These are phyloP conservation scores for Dipodascus albidus DNA, from an alignment of 805 yeast species.

Conservation along the genomic window DNA sequence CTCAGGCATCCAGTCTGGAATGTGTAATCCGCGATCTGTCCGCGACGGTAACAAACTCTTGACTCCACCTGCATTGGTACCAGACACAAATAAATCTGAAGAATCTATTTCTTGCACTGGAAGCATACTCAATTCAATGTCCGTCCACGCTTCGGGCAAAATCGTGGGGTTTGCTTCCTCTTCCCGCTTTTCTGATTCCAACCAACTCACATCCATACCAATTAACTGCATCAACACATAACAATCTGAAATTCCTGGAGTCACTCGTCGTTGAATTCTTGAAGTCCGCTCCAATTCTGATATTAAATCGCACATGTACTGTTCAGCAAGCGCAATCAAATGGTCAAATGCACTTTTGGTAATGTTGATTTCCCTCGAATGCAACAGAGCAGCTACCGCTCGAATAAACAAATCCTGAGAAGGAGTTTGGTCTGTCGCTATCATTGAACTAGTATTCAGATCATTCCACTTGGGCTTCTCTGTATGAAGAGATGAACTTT, in stretches of 20 bases:
- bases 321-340: slow-evolving; percentile 24
- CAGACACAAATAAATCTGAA: slow-evolving; percentile 41
- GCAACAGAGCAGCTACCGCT: slow-evolving; percentile 17
- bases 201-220: slow-evolving; percentile 20
- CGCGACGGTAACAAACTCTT: slow-evolving; percentile 46
- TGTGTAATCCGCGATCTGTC: slow-evolving; percentile 30
- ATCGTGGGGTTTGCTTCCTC: slow-evolving; percentile 11
- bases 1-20: slow-evolving; percentile 73
- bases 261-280: slow-evolving; percentile 24
- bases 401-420: slow-evolving; percentile 14
- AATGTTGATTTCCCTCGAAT: slow-evolving; percentile 12
- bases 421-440: background rate
- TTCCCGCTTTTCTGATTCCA: slow-evolving; percentile 19
- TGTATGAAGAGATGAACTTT: too few species aligned
- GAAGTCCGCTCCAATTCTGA: slow-evolving; percentile 19
- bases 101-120: slow-evolving; percentile 25
- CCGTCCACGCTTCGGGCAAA: slow-evolving; percentile 15
- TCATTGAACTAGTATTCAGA: background rate
- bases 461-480: background rate
- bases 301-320: slow-evolving; percentile 18
- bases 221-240: slow-evolving; percentile 21
- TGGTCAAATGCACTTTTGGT: slow-evolving; percentile 20
- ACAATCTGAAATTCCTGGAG: slow-evolving; percentile 25
- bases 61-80: slow-evolving; percentile 38
- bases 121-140: slow-evolving; percentile 17